phyloP scores from a whole-genome alignment of 495 filamentous ascomycete genomes.

The Talaromyces thailandensis region DNA sequence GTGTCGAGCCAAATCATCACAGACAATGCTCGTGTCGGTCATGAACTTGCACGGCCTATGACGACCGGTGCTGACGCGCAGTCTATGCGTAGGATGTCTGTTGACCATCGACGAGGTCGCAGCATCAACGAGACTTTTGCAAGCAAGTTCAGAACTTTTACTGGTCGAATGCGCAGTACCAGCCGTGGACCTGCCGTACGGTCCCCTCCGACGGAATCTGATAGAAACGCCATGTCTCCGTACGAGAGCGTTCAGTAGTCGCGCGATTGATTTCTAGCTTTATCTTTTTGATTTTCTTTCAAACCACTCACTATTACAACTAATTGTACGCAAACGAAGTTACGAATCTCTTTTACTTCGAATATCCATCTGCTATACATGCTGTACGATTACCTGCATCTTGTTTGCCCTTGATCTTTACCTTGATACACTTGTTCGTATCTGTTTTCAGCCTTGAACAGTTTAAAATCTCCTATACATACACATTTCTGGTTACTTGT shows the following conservation, averaged over 20 bases:
- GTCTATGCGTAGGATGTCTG: constrained; percentile 30
- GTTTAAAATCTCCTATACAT: not conserved
- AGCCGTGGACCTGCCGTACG: constrained; percentile 37
- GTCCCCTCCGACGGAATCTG: constrained; percentile 5
- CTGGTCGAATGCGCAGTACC: constrained; percentile 55
- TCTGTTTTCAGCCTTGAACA: not conserved
- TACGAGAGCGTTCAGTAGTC: constrained; percentile 24
- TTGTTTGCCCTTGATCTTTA: not conserved
- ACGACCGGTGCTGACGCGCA: constrained; percentile 28
- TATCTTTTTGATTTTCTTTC: not conserved
- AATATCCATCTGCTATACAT: not conserved
- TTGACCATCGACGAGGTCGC: constrained; percentile 55
- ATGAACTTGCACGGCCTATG: constrained; percentile 30
- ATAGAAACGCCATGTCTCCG: constrained; percentile 9
- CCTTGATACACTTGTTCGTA: not conserved
- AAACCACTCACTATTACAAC: not conserved
- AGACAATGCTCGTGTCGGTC: constrained; percentile 40
- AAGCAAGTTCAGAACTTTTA: constrained; percentile 55
- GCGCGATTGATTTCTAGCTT: not conserved
- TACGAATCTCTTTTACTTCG: constrained; percentile 6
- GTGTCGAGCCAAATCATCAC: constrained; percentile 70
- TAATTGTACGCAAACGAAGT: constrained; percentile 4
- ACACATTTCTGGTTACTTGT: not conserved
- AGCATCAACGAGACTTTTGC: constrained; percentile 60
- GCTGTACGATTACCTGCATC: constrained; percentile 4